phyloP scores from a whole-genome alignment of 495 filamentous ascomycete genomes.

The Symbiotaphrina buchneri region DNA sequence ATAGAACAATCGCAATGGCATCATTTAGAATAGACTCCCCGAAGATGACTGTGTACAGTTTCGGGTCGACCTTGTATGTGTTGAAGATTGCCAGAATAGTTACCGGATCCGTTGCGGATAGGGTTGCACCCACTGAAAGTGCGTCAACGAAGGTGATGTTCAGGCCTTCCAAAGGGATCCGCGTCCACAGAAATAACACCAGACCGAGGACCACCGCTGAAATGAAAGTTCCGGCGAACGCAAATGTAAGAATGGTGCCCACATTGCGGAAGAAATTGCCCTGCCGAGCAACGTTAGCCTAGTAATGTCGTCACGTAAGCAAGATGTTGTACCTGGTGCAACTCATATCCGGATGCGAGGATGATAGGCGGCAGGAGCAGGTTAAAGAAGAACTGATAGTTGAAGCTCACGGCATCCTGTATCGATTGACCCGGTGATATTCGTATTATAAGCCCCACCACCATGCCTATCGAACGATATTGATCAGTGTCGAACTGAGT shows the following conservation, averaged over 20 bases:
- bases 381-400: conserved; percentile 99
- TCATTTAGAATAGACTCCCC: conserved; percentile 96
- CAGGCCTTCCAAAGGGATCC: conserved; percentile 63
- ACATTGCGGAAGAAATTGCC: conserved; percentile 98
- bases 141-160: conserved; percentile 82
- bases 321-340: conserved; percentile 44
- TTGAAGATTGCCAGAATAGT: conserved; percentile 98
- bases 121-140: conserved; percentile 82
- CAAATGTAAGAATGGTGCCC: conserved; percentile 94
- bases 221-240: conserved; percentile 92
- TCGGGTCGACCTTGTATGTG: conserved; percentile 95
- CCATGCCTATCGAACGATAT: conserved; percentile 48
- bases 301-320: too few species aligned
- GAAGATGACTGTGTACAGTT: conserved; percentile 95
- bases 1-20: conserved; percentile 93
- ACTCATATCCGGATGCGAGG: conserved; percentile 85
- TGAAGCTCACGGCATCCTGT: conserved; percentile 73
- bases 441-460: conserved; percentile 75
- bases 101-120: conserved; percentile 92
- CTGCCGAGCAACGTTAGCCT: too few species aligned
- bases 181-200: conserved; percentile 72
- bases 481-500: not conserved
- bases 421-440: conserved; percentile 59
- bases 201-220: conserved; percentile 81
- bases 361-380: conserved; percentile 94